Conservation (phyloP, 2,329 filamentous ascomycete genomes). For the Trichoderma cornu-damae region DNA sequence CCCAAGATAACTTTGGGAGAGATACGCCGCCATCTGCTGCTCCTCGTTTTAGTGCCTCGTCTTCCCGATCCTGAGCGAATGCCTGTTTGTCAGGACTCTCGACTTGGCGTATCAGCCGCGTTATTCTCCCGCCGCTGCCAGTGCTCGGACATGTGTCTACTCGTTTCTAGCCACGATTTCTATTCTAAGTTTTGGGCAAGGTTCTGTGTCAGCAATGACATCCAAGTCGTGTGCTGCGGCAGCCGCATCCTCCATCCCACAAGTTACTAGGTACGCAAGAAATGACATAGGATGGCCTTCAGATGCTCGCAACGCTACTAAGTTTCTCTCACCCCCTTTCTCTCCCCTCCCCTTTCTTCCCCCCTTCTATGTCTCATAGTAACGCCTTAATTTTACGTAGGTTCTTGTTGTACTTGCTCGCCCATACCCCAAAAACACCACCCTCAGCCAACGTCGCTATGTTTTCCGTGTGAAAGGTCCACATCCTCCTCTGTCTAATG, state of each 20-base stretch:
- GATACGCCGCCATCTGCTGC: background rate
- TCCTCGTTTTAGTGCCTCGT: background rate
- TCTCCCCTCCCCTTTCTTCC: background rate
- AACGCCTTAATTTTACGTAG: background rate
- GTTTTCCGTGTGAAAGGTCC: no score
- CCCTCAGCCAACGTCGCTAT: no score
- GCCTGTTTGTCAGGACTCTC: background rate
- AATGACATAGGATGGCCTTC: background rate
- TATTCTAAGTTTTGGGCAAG: background rate
- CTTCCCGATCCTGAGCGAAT: background rate
- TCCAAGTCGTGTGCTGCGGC: background rate
- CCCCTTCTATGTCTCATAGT: background rate
- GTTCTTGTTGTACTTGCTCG: background rate
- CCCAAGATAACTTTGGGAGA: background rate
- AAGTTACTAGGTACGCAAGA: background rate
- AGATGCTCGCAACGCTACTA: background rate
- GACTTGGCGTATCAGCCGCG: background rate
- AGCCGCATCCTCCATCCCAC: background rate
- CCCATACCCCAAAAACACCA: no score
- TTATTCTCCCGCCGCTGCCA: background rate
- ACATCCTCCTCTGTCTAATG: background rate
- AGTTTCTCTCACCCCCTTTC: background rate
- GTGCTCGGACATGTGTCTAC: background rate
- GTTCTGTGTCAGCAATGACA: background rate
- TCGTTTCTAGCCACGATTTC: background rate